Conservation (phyloP, 2,329 filamentous ascomycete species). For the Dactylonectria macrodidyma region DNA sequence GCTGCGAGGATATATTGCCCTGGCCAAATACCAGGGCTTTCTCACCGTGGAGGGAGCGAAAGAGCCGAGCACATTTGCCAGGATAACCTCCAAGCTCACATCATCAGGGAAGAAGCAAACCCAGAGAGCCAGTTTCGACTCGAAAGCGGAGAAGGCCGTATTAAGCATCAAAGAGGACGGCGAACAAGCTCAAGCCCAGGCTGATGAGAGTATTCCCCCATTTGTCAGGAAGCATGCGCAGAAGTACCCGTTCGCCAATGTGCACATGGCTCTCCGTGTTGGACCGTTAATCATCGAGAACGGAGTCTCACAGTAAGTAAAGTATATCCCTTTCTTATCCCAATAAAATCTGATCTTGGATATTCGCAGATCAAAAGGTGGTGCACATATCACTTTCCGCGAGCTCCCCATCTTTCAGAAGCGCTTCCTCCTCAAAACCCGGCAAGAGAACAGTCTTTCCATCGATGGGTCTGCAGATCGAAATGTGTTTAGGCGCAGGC, state of each 20-base stretch:
- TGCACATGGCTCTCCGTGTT: slow-evolving; percentile 58
- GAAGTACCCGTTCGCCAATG: slow-evolving; percentile 55
- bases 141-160: not conserved
- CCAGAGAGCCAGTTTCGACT: not conserved
- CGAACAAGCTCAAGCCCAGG: slow-evolving; percentile 27
- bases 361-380: not conserved
- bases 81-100: not conserved
- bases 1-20: not conserved
- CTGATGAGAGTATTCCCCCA: slow-evolving; percentile 47
- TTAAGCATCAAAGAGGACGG: not conserved
- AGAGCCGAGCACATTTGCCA: not conserved
- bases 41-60: not conserved
- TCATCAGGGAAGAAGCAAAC: not conserved
- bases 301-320: not conserved
- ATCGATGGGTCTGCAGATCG: not conserved
- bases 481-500: not conserved
- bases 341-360: not conserved
- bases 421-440: not conserved
- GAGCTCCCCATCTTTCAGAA: not conserved
- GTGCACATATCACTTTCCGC: not conserved
- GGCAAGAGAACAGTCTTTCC: not conserved
- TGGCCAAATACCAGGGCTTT: not conserved
- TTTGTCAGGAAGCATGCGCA: slow-evolving; percentile 42
- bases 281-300: slow-evolving; percentile 57
- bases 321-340: not conserved